Conservation (phyloP, 1,284 basidiomycete species). For the Ustilago bromivora region DNA sequence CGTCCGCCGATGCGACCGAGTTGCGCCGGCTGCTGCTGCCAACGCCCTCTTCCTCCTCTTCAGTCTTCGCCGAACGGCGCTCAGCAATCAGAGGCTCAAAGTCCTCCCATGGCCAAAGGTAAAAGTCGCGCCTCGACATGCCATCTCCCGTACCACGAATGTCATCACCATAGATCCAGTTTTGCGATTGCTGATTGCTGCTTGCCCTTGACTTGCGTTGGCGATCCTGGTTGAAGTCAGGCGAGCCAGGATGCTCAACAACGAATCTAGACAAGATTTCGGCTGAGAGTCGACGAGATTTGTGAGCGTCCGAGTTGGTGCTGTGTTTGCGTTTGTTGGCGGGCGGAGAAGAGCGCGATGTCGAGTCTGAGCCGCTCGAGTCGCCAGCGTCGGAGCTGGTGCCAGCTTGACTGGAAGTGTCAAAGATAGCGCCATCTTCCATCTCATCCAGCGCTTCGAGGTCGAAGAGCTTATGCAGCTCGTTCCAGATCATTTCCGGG, state of each 20-base stretch:
- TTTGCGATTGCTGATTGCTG: constrained; percentile 23
- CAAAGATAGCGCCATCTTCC: constrained; percentile 51
- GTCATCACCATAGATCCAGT: constrained; percentile 47
- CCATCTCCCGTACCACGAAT: constrained; percentile 42
- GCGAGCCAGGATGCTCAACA: constrained; percentile 44
- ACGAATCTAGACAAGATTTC: constrained; percentile 31
- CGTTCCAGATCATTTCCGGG: constrained; percentile 47
- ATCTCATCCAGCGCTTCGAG: constrained; percentile 60
- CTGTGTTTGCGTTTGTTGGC: constrained; percentile 22
- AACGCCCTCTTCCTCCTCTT: constrained; percentile 20
- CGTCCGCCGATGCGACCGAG: constrained; percentile 2
- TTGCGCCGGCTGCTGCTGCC: not conserved
- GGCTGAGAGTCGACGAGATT: constrained; percentile 11
- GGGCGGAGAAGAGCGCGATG: constrained; percentile 14
- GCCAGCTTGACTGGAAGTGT: constrained; percentile 43
- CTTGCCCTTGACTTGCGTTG: constrained; percentile 19
- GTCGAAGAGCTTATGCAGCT: constrained; percentile 55
- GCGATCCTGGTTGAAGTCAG: constrained; percentile 37
- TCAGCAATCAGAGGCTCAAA: constrained; percentile 46
- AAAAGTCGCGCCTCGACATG: constrained; percentile 51
- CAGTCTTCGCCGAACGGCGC: constrained; percentile 28
- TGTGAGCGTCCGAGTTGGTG: constrained; percentile 7
- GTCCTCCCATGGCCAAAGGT: constrained; percentile 50
- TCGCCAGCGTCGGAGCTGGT: constrained; percentile 34
- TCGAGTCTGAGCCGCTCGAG: constrained; percentile 33